Percentiles rank a stretch among this genome's conserved stretches.
Evolutionary conservation across 345 rosid genomes (phyloP).

Genomic region (Bruguiera parviflora): DNA sequence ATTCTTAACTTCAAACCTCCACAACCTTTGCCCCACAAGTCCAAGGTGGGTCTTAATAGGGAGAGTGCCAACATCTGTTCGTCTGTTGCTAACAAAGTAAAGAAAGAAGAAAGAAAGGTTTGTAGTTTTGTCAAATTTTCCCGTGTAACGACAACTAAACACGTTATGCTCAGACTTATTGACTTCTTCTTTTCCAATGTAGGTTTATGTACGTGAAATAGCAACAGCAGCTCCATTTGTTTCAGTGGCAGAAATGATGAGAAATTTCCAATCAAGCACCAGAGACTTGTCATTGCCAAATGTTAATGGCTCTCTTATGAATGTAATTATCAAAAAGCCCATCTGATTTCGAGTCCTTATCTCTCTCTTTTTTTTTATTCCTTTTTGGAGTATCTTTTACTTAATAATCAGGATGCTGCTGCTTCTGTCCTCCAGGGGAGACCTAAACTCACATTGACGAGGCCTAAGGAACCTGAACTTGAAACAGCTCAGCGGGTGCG

Average conservation of each 20-base stretch:
- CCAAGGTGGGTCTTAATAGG: conserved; percentile 60
- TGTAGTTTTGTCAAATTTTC: conserved; percentile 11
- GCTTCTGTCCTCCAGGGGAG: conserved; percentile 39
- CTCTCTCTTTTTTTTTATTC: not conserved
- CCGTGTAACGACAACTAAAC: too few relatives aligned
- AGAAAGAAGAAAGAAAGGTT: conserved; percentile 80
- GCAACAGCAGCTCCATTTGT: conserved; percentile 45
- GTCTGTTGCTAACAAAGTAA: conserved; percentile 38
- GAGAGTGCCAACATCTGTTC: conserved; percentile 40
- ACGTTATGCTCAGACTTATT: not conserved
- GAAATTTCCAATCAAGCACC: conserved; percentile 79
- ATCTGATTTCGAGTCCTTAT: not conserved
- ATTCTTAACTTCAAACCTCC: conserved; percentile 73
- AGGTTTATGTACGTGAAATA: conserved; percentile 61
- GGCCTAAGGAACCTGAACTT: conserved; percentile 90
- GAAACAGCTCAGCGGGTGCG: conserved; percentile 90
- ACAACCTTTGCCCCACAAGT: conserved; percentile 65
- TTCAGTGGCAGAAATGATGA: conserved; percentile 82
- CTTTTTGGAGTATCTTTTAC: conserved; percentile 6
- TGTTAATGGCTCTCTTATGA: conserved; percentile 31
- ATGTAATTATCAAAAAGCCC: conserved; percentile 30
- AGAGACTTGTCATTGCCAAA: conserved; percentile 65
- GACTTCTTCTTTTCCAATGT: not conserved
- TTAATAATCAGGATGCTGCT: conserved; percentile 26
- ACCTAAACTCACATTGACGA: conserved; percentile 73